These are phyloP conservation scores for Melocanna baccifera DNA, from an alignment of 176 grass and related monocot species.

Conservation along the genomic window DNA sequence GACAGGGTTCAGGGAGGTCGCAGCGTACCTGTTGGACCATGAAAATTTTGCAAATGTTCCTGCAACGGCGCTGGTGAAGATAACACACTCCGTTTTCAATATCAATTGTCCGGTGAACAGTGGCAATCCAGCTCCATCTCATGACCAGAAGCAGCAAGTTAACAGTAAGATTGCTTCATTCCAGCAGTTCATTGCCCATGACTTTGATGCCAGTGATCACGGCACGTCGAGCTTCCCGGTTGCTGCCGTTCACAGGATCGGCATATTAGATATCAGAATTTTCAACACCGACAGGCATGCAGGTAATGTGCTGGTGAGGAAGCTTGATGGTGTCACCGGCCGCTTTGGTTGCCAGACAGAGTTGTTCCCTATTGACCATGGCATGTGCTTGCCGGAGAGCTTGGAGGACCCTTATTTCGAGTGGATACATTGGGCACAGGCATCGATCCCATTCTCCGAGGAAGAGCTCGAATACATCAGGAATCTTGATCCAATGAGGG, in stretches of 20 bases:
- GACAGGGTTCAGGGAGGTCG: constrained; percentile 87
- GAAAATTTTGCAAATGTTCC: constrained; percentile 81
- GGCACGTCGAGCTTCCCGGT: constrained; percentile 73
- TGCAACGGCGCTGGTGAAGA: constrained; percentile 71
- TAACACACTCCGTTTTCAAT: constrained; percentile 71
- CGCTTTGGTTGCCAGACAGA: constrained; percentile 67
- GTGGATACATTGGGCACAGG: constrained; percentile 75
- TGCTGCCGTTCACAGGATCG: constrained; percentile 70
- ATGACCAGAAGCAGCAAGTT: constrained; percentile 47
- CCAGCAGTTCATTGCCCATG: constrained; percentile 76
- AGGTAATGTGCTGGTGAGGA: constrained; percentile 80
- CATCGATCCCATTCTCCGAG: constrained; percentile 60
- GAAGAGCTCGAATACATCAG: constrained; percentile 67
- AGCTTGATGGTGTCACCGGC: constrained; percentile 43
- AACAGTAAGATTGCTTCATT: constrained; percentile 80
- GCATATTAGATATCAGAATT: constrained; percentile 79
- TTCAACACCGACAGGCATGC: constrained; percentile 84
- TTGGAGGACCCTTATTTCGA: constrained; percentile 77
- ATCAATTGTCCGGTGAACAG: constrained; percentile 49
- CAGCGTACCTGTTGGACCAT: constrained; percentile 81
- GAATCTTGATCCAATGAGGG: constrained; percentile 49
- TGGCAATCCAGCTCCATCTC: constrained; percentile 3
- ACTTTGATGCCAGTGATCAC: constrained; percentile 76
- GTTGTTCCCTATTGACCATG: constrained; percentile 79
- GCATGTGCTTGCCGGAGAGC: constrained; percentile 63